Evolutionary conservation across 2,329 filamentous ascomycete species (phyloP).

Genomic region (Fusarium devonianum): DNA sequence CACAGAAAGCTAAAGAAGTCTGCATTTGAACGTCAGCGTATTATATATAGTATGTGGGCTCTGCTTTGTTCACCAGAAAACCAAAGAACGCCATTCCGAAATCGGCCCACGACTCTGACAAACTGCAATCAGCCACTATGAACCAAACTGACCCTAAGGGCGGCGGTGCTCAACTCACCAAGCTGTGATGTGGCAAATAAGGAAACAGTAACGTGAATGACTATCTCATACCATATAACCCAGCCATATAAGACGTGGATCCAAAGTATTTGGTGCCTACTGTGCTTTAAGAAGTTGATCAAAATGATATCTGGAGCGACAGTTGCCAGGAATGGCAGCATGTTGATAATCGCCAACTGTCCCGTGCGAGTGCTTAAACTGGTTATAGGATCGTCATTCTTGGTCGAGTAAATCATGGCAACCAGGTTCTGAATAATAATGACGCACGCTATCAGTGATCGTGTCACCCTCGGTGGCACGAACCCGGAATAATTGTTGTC

Average conservation of each 20-base stretch:
- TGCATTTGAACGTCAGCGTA: not conserved
- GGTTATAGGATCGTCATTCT: not conserved
- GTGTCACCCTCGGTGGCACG: not conserved
- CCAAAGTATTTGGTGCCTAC: not conserved
- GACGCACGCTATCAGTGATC: not conserved
- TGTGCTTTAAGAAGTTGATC: not conserved
- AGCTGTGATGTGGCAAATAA: not conserved
- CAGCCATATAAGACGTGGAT: not conserved
- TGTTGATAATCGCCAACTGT: not conserved
- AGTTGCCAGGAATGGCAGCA: not conserved
- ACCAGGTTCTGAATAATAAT: not conserved
- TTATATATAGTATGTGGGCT: not conserved
- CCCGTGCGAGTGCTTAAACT: not conserved
- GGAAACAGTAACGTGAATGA: not conserved
- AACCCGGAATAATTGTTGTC: not conserved
- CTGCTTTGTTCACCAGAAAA: not conserved
- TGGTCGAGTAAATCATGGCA: not conserved
- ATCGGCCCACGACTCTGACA: not conserved
- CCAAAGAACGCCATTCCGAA: not conserved
- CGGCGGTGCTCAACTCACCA: not conserved
- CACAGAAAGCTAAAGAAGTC: not conserved
- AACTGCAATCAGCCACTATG: not conserved
- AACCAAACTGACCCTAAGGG: not conserved
- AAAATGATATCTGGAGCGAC: not conserved
- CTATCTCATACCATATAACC: not conserved